Evolutionary conservation across 805 yeast species (phyloP).

Genomic region (Sugiyamaella lignohabitans): DNA sequence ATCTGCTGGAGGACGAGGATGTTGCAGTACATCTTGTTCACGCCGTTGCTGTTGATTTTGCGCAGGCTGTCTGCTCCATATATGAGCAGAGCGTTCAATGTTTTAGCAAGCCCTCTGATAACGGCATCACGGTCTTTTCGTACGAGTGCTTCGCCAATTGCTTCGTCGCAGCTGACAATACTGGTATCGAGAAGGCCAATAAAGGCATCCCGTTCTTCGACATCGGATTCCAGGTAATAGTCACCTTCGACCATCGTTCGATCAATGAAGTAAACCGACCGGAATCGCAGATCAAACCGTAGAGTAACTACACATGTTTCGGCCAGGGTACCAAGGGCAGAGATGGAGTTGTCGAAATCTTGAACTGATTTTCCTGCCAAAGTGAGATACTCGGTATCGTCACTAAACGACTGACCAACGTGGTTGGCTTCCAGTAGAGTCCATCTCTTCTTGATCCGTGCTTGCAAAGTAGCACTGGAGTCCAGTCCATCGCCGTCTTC

Average conservation of each 20-base stretch:
- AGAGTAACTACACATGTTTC: constrained; percentile 37
- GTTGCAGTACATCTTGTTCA: constrained; percentile 52
- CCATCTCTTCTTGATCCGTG: constrained; percentile 29
- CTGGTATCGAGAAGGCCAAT: constrained; percentile 47
- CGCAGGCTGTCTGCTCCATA: constrained; percentile 45
- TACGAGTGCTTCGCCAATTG: constrained; percentile 32
- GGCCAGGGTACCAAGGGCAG: constrained; percentile 23
- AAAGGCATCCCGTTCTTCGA: constrained; percentile 54
- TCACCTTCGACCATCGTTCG: constrained; percentile 43
- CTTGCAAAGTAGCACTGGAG: constrained; percentile 8
- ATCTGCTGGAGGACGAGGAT: constrained; percentile 63
- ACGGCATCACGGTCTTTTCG: constrained; percentile 30
- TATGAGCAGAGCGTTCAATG: constrained; percentile 48
- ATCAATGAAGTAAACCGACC: constrained; percentile 46
- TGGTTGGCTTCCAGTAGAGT: constrained; percentile 25
- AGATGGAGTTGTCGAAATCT: constrained; percentile 27
- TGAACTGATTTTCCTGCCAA: constrained; percentile 22
- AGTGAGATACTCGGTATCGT: constrained; percentile 16
- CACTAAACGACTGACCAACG: constrained; percentile 3
- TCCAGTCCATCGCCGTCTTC: constrained; percentile 5
- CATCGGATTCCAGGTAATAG: constrained; percentile 47
- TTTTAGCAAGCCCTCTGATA: constrained; percentile 44
- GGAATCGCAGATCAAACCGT: constrained; percentile 51
- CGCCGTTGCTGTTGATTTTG: constrained; percentile 51
- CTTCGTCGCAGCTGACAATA: constrained; percentile 41